phyloP scores from a whole-genome alignment of 1,284 basidiomycete genomes.

The Macrocystidia cucumis region DNA sequence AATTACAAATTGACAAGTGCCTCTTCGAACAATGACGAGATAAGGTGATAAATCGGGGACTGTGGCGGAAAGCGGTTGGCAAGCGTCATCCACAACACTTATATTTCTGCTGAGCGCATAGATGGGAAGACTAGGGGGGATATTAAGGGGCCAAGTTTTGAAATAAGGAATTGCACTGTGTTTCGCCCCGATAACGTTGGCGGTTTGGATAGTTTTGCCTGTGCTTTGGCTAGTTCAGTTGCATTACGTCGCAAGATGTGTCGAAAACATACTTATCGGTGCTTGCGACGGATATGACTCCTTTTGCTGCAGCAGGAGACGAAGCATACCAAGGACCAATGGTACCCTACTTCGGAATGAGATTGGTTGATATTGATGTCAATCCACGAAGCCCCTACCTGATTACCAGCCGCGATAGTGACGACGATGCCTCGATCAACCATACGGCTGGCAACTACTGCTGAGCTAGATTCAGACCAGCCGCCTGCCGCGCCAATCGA shows the following conservation, averaged over 20 bases:
- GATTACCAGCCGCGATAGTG: slow-evolving; percentile 31
- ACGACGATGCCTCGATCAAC: slow-evolving; percentile 37
- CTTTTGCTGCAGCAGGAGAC: slow-evolving; percentile 29
- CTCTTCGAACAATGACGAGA: background rate
- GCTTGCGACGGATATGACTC: slow-evolving; percentile 32
- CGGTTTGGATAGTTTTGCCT: slow-evolving; percentile 31
- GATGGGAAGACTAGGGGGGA: slow-evolving; percentile 29
- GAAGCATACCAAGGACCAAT: slow-evolving; percentile 32
- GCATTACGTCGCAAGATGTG: slow-evolving; percentile 12
- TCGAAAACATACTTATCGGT: slow-evolving; percentile 22
- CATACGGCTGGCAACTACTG: slow-evolving; percentile 39
- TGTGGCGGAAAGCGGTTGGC: background rate
- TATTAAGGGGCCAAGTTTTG: slow-evolving; percentile 26
- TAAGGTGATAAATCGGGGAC: background rate
- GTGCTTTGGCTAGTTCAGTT: slow-evolving; percentile 9
- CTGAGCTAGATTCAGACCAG: slow-evolving; percentile 30
- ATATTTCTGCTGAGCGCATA: slow-evolving; percentile 37
- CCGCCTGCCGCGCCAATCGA: slow-evolving; percentile 1
- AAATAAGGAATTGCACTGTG: slow-evolving; percentile 37
- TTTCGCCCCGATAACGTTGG: slow-evolving; percentile 28
- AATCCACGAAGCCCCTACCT: too few relatives aligned
- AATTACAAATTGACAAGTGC: background rate
- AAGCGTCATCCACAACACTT: slow-evolving; percentile 17
- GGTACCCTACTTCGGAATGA: slow-evolving; percentile 12
- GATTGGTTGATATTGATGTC: background rate